These are phyloP conservation scores for Quercus rubra DNA, from an alignment of 306 rosid genomes.

Conservation along the genomic window DNA sequence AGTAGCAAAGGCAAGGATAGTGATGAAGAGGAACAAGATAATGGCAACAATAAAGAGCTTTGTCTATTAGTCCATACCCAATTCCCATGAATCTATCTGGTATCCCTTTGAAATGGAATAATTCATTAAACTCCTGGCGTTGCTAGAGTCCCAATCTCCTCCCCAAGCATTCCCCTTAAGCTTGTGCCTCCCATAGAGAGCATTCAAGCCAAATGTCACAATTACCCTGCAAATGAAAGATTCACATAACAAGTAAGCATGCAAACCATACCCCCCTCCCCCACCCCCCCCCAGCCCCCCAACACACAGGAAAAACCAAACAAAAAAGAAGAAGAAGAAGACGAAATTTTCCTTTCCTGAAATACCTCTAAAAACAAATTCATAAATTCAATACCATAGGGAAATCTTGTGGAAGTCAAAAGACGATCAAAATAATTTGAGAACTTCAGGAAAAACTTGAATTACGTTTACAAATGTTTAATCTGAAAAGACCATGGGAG, in stretches of 20 bases:
- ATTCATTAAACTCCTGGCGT: conserved; percentile 59
- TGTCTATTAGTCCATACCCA: conserved; percentile 52
- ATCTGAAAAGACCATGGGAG: background rate
- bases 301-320: background rate
- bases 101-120: conserved; percentile 75
- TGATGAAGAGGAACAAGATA: conserved; percentile 17
- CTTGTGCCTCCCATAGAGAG: conserved; percentile 74
- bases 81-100: conserved; percentile 87
- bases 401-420: background rate
- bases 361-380: background rate
- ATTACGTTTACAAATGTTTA: background rate
- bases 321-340: background rate
- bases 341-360: background rate
- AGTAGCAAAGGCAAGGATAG: conserved; percentile 18
- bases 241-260: background rate
- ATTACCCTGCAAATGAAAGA: conserved; percentile 54
- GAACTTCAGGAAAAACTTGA: background rate
- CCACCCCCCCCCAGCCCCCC: background rate
- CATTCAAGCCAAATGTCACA: conserved; percentile 89
- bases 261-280: background rate
- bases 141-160: conserved; percentile 83
- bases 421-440: background rate
- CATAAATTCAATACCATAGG: background rate
- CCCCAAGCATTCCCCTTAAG: conserved; percentile 47
- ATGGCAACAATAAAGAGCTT: conserved; percentile 14